Conservation (phyloP, 2,329 filamentous ascomycete genomes). For the Trichoderma endophyticum region DNA sequence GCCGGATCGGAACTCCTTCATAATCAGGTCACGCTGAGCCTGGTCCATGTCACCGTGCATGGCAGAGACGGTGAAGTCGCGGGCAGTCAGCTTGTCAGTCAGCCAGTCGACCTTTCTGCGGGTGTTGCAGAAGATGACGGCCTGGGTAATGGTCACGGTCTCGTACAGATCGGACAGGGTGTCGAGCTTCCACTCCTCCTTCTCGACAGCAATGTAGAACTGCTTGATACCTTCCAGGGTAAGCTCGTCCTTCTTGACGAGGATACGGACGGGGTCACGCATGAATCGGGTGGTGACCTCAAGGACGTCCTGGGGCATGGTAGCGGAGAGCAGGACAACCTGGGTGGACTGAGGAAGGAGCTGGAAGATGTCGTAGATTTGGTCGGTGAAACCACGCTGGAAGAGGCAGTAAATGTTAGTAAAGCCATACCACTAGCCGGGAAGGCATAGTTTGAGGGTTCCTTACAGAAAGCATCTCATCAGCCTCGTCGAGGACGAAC, state of each 20-base stretch:
- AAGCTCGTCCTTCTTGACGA: slow-evolving; percentile 99
- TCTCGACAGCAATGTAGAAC: slow-evolving; percentile 99
- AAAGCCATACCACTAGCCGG: slow-evolving; percentile 28
- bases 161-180: slow-evolving; percentile 98
- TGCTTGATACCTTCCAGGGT: slow-evolving; percentile 99
- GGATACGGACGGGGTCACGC: slow-evolving; percentile 97
- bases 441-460: not conserved
- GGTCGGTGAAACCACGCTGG: slow-evolving; percentile 96
- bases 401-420: slow-evolving; percentile 27
- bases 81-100: slow-evolving; percentile 96
- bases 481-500: slow-evolving; percentile 98
- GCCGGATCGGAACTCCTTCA: slow-evolving; percentile 99
- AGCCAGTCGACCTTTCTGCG: slow-evolving; percentile 99
- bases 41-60: slow-evolving; percentile 99
- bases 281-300: slow-evolving; percentile 99
- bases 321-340: slow-evolving; percentile 96
- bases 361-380: slow-evolving; percentile 99
- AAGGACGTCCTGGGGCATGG: slow-evolving; percentile 97
- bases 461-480: slow-evolving; percentile 92
- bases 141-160: slow-evolving; percentile 98
- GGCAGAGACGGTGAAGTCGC: slow-evolving; percentile 98
- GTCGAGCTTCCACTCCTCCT: slow-evolving; percentile 99
- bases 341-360: slow-evolving; percentile 96
- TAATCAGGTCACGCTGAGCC: slow-evolving; percentile 95
- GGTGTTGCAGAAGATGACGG: slow-evolving; percentile 99